A percentile compares a stretch with the other conserved stretches of the same genome.
Evolutionary conservation across 2,329 filamentous ascomycete genomes (phyloP).

Genomic region (Metarhizium anisopliae): DNA sequence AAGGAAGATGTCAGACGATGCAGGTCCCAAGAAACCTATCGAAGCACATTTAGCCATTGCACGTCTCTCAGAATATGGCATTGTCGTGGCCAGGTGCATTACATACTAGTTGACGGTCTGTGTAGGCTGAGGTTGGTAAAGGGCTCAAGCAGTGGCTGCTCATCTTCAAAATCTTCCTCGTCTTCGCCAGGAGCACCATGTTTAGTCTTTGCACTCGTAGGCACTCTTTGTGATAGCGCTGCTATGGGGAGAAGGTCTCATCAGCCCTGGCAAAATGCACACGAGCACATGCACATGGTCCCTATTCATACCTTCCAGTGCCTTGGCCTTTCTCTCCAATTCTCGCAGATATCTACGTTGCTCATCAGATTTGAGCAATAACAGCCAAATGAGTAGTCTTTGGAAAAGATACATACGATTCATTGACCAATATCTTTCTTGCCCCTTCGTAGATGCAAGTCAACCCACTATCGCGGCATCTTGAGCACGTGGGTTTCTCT

Average conservation of each 20-base stretch:
- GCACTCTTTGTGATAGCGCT: not conserved
- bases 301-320: conserved; percentile 16
- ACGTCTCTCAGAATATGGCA: not conserved
- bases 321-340: conserved; percentile 23
- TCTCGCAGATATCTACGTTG: conserved; percentile 21
- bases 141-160: conserved; percentile 22
- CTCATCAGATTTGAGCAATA: not conserved
- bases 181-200: conserved; percentile 12
- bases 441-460: conserved; percentile 26
- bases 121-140: conserved; percentile 26
- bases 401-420: conserved; percentile 15
- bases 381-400: not conserved
- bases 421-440: conserved; percentile 25
- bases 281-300: not conserved
- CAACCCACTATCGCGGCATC: conserved; percentile 21
- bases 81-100: not conserved
- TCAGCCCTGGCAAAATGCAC: not conserved
- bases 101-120: conserved; percentile 19
- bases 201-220: conserved; percentile 1
- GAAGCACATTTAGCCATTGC: not conserved
- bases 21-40: conserved; percentile 26
- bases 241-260: not conserved
- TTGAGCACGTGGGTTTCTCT: conserved; percentile 24
- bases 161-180: conserved; percentile 21
- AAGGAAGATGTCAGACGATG: conserved; percentile 29